Base-by-base conservation (phyloP, 2,329 filamentous ascomycete species). In the Pseudonectria foliicola region DNA sequence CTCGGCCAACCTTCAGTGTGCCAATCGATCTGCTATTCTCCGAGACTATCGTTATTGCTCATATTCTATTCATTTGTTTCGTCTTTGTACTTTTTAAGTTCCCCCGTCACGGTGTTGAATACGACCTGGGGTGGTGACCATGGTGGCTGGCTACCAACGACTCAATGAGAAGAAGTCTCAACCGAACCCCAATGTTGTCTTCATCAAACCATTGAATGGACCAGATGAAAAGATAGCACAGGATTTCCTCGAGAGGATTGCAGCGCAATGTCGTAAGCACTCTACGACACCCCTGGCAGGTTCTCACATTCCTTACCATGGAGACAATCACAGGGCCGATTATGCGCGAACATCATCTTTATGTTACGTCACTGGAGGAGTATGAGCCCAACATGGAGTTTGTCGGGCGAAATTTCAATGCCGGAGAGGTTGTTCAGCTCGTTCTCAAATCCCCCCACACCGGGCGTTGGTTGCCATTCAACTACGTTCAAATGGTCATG, bases 401-500 rank as follows among this genome's bases (percentile, higher is more conserved):
- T 52, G 79, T 86, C 27, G 87, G 87, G 3, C 82, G 87, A 36
- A 93, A 94, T 55, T 93, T 94, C 69, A 94, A 94, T 48, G 83
- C 82, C 7, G 88, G 87, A 24, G 87, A 93, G 56, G 81, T 90
- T 25, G 77, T 94, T 33, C 86, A 94, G 61, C 71, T 94, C 2
- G 87, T 94, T 2, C 71, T 94, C 16, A 82, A 81, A 48, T 77
- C 83, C 1, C 72, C 70, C 0, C 66, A 63, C 4, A 73, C 71
- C 1, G 75, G 76, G 16, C 72, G 66, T 39, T 94, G 87, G 87
- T 66, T 94, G 14, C 83, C 85, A 0, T 88, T 92, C 53, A 70
- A 77, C 42, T 87, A 88, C 53, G 84, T 94, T 12, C 85, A 92
- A 60, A 90, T 92, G 84, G 85, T 93, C 46, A 93, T 94, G 87